Evolutionary conservation across 768 basidiomycete species (phyloP), one percentile per base, ranked within the genome.

Genomic region (Fomitopsis pulvina): DNA sequence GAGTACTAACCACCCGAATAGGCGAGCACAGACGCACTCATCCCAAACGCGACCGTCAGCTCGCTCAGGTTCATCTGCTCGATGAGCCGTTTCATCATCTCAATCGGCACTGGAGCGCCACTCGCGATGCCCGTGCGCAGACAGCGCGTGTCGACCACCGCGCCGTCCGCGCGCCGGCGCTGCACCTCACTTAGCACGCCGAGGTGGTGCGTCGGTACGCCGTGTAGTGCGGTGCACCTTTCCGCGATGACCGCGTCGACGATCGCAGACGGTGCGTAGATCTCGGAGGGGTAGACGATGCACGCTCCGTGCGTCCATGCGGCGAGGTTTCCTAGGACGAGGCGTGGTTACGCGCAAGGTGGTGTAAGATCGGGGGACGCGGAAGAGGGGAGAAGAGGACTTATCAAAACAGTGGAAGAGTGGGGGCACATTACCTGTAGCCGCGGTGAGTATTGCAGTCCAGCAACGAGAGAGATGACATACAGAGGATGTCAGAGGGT

Each of bases 371-470:
- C 9, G 11, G 18, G 22, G 21, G 16, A 9, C 7, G 18, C 16
- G 32, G 27, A 28, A 40, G 29, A 3, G 32, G 21, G 20, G 29
- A 16, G 18, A 38, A 41, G n/a, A 3, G 12, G 28, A 87, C 87
- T 84, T 68, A 87, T 89, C 89, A 77, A 91, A 91, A 61, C 89
- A 92, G 63, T 92, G 89, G 63, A 91, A 92, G 1, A 91, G 66
- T 0, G 89, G 89, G 2, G 89, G 89, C 1, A 81, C 81, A 54
- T 92, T 91, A 73, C 86, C 87, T 90, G 37, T 50, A 39, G 26
- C 53, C 12, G 34, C 12, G 14, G 2, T 16, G 2, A 22, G 39
- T 27, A 7, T 38, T 4, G 30, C 20, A 16, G 21, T 39, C 11
- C 18, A n/a, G 2, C 6, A 22, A 32, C 43, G 24, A 10, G 39